Evolutionary conservation across 2,329 filamentous ascomycete genomes (phyloP), one percentile per base, ranked within the genome.

Genomic region (Coniella lustricola): DNA sequence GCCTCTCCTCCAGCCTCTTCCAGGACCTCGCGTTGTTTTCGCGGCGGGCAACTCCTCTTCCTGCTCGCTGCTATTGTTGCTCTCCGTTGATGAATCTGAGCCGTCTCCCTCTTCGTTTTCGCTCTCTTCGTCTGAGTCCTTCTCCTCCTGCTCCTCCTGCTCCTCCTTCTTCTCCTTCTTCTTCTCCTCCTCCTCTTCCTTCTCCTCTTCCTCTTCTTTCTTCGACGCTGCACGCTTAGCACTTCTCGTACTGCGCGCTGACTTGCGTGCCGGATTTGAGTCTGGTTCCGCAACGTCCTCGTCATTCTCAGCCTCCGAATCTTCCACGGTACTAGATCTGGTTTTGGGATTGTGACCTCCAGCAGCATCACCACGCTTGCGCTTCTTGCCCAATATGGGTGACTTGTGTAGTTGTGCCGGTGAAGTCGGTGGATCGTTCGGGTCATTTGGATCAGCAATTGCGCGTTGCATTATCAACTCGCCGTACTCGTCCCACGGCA

Each of bases 401-500:
- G 57, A 55, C 25, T 70, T 58, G n/a, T 73, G 70, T 41, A 70
- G 66, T 41, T 71, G 63, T 0, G 70, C 58, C 1, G 73, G 73
- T n/a, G 74, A 72, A 21, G 69, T 65, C 8, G 70, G 62, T 42
- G 71, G 71, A 52, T 77, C 74, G 57, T 70, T 73, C 3, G 69
- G 71, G 52, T 77, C 74, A 57, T 70, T 73, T 3, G 69, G 65
- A 41, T 70, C 66, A 12, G 70, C 71, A 34, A 66, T 59, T 13
- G 68, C 69, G 47, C 69, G 68, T 41, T 67, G 66, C 64, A 71
- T 65, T 59, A 75, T 77, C 48, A 67, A 52, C 16, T 73, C 70
- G 52, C 69, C 65, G 59, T 70, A 77, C 1, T 73, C 67, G 14
- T 59, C 60, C 8, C 60, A 58, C 0, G 83, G 83, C 4, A 88